Conservation (phyloP, 1,139 yeast genomes). For the Geotrichum bryndzae region DNA sequence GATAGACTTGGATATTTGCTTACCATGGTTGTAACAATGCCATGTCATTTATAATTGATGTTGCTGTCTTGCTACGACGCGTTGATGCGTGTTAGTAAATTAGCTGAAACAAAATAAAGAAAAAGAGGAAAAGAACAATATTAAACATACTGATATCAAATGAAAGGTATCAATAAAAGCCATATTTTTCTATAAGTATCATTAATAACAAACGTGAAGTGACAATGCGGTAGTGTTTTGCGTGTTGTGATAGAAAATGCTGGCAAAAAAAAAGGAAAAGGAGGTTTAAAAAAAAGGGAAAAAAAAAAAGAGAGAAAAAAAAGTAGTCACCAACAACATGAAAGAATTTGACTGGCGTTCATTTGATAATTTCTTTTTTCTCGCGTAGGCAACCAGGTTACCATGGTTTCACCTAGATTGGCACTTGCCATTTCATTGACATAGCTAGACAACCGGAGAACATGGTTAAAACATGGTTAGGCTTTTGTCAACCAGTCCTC, state of each 20-base stretch:
- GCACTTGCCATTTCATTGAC: no score
- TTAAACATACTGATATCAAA: neutral
- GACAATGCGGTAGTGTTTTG: neutral
- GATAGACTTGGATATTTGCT: neutral
- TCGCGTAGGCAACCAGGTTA: no score
- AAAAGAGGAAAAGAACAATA: neutral
- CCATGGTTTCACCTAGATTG: no score
- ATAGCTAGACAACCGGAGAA: no score
- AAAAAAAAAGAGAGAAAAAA: neutral
- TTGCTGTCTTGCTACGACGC: neutral
- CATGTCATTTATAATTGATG: neutral
- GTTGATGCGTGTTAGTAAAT: neutral
- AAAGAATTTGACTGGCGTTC: no score
- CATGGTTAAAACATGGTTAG: no score
- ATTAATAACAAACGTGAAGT: neutral
- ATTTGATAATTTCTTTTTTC: no score
- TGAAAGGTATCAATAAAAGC: neutral
- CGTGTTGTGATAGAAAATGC: no score
- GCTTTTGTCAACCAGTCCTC: no score
- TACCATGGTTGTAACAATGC: neutral
- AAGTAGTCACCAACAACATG: neutral
- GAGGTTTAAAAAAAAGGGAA: neutral
- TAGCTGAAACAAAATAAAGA: neutral
- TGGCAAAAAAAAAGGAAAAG: no score
- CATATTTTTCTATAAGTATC: neutral